Evolutionary conservation across 257 asterid genomes (phyloP), one percentile per base, ranked within the genome.

Genomic region (Ballota nigra): DNA sequence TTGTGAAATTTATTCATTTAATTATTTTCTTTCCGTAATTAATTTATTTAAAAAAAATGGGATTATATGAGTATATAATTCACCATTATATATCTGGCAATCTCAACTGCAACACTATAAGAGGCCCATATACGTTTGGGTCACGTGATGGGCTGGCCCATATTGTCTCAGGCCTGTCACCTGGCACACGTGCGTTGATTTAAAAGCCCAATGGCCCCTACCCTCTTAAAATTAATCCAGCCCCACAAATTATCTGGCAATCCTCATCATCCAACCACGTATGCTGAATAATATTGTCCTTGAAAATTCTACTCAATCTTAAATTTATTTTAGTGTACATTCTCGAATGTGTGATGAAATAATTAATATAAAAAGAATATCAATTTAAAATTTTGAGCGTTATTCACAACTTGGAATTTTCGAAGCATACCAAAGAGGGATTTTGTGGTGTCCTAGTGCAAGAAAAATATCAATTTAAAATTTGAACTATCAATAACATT

Each of bases 141-240:
- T 20, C 73, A 77, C 73, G 49, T 76, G 77, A 34, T 58, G 77
- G 74, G 81, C 74, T 77, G 77, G 81, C 77, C 74, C 74, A 45
- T 57, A n/a, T 57, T 65, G 51, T 65, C 69, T 19, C 2, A 28
- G 47, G 62, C 49, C 62, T 66, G 63, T 11, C 34, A 23, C 20
- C 15, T 22, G 31, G 62, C 36, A 56, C 63, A 76, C 62, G 63
- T 56, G 70, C 33, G 51, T 31, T 65, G 29, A 47, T 11, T 10
- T 4, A 13, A 19, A 61, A 24, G 71, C 75, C 75, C 72, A 75
- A 24, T 75, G 66, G 79, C 38, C 71, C 75, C 79, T 26, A 75
- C 75, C 4, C n/a, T 24, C 29, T 20, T 68, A 34, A 61, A 36
- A 49, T n/a, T 68, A 10, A 15, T 12, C 31, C 53, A 6, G 1